Base-by-base conservation (phyloP, 2,329 filamentous ascomycete species). In the Alternaria sp. region DNA sequence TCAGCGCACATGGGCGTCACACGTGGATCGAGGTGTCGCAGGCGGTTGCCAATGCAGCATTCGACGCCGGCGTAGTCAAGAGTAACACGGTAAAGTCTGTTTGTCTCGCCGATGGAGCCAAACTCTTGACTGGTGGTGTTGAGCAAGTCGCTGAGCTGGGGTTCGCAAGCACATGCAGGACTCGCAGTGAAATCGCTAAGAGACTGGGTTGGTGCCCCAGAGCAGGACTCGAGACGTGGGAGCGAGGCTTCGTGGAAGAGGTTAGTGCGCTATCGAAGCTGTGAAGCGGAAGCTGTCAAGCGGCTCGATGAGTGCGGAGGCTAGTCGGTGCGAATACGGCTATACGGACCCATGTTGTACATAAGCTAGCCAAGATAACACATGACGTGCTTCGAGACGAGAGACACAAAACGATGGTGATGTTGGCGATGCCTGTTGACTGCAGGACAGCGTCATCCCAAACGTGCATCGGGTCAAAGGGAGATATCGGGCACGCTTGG, bases 161-260 rank as follows among this genome's bases (percentile, higher is more conserved):
- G 6, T 55, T 55, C 25, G 52, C 40, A 26, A 55, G 52, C 52
- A 45, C 40, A 13, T 55, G 52, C n/a, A 25, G 17, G 23, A 46
- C 52, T 6, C 32, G 52, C 36, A 32, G 52, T 45, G 52, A 55
- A 15, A 45, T 55, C n/a, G 40, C 52, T n/a, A 55, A 46, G 52
- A 44, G 15, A 8, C 17, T 55, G 25, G 52, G 40, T 17, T 55
- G 40, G 52, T 10, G n/a, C 40, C 40, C 52, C 12, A 32, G 23
- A 44, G 52, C 40, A 28, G n/a, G 23, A 26, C 6, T 55, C 40
- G 52, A 55, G 52, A n/a, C 52, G 13, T 55, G 52, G 52, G 52
- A 43, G 40, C 52, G 21, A 55, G 40, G 52, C n/a, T 55, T 45
- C 40, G 52, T 45, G 40, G 52, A 52, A 52, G 50, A 46, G 52